Evolutionary conservation across 306 rosid species (phyloP).

Genomic region (Comarum palustre): DNA sequence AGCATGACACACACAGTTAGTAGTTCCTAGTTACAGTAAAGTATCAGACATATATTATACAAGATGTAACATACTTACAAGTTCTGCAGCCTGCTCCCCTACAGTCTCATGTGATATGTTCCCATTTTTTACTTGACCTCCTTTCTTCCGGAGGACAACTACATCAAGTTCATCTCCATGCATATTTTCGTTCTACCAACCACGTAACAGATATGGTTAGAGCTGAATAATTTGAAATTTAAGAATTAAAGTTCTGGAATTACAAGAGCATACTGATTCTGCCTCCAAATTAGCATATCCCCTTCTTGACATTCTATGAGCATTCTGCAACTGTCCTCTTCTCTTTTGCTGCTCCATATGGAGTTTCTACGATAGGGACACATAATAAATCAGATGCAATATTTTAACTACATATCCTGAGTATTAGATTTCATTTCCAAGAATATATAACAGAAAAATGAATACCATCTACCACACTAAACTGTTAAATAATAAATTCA

Average conservation of each 20-base stretch:
- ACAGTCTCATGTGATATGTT: neutral
- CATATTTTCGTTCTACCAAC: neutral
- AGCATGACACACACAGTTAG: neutral
- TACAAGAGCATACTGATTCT: neutral
- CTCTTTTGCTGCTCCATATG: constrained; percentile 15
- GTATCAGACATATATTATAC: neutral
- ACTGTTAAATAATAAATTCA: neutral
- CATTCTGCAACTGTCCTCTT: constrained; percentile 2
- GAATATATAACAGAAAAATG: neutral
- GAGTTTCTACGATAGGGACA: neutral
- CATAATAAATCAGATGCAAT: neutral
- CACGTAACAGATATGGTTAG: neutral
- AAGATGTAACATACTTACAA: constrained; percentile 12
- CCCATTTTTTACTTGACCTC: neutral
- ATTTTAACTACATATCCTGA: neutral
- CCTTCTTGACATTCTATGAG: constrained; percentile 1
- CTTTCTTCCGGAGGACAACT: neutral
- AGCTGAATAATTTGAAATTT: neutral
- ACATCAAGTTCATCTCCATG: constrained; percentile 13
- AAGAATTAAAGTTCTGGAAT: neutral
- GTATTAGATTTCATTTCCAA: neutral
- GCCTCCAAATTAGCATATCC: neutral
- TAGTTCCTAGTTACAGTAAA: neutral
- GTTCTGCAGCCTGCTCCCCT: constrained; percentile 13
- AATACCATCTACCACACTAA: neutral